A percentile compares a stretch with the other conserved stretches of the same genome.
phyloP scores from a whole-genome alignment of 345 rosid genomes.

The Xanthoceras sorbifolium region DNA sequence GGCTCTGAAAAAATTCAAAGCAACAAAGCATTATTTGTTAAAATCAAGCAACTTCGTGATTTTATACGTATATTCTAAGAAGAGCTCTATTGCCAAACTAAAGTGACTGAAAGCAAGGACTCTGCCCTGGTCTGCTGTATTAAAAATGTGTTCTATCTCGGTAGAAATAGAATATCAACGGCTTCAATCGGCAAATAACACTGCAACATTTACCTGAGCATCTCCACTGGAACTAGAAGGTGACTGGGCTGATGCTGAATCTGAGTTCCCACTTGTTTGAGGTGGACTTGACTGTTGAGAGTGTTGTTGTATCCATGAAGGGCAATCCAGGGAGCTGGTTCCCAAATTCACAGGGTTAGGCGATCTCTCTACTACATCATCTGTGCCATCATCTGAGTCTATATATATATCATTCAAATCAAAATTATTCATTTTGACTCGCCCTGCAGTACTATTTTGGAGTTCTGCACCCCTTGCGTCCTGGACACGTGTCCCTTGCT shows the following conservation, averaged over 20 bases:
- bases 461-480: slow-evolving; percentile 41
- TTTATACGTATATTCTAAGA: not conserved
- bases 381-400: slow-evolving; percentile 83
- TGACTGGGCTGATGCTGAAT: slow-evolving; percentile 95
- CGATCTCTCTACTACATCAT: slow-evolving; percentile 74
- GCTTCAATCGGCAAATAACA: not conserved
- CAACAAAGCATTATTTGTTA: slow-evolving; percentile 1
- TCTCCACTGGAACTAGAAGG: slow-evolving; percentile 95
- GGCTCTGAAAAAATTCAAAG: slow-evolving; percentile 63
- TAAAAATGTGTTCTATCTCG: not conserved
- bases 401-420: slow-evolving; percentile 87
- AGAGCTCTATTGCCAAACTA: slow-evolving; percentile 12
- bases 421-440: slow-evolving; percentile 72
- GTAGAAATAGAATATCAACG: not conserved
- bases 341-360: slow-evolving; percentile 59
- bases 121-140: not conserved
- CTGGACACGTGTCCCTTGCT: slow-evolving; percentile 39
- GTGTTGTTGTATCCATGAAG: slow-evolving; percentile 78
- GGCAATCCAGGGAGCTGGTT: slow-evolving; percentile 72
- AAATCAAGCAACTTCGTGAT: slow-evolving; percentile 5
- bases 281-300: slow-evolving; percentile 97
- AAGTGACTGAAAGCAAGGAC: not conserved
- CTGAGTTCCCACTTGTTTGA: slow-evolving; percentile 90
- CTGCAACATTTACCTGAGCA: slow-evolving; percentile 60
- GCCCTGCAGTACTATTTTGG: slow-evolving; percentile 46